phyloP scores from a whole-genome alignment of 169 alveolate species.

The Plasmodium coatneyi region DNA sequence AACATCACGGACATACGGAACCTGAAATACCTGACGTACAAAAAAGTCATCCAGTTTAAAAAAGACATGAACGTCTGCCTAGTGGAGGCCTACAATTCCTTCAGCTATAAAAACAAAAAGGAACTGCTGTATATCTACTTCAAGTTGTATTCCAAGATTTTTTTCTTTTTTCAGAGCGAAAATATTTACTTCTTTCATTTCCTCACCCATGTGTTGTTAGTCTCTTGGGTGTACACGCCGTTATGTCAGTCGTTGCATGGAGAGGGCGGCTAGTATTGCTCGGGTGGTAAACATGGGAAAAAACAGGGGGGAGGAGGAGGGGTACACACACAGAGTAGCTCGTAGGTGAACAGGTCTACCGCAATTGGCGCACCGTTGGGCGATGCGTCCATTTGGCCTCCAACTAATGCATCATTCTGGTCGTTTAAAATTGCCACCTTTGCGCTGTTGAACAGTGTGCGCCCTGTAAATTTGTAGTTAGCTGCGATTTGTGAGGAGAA shows the following conservation, averaged over 20 bases:
- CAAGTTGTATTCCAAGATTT: slow-evolving; percentile 59
- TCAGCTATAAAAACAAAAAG: slow-evolving; percentile 66
- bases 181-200: slow-evolving; percentile 62
- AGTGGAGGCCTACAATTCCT: slow-evolving; percentile 65
- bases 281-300: not conserved
- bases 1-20: slow-evolving; percentile 59
- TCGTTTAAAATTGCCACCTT: not conserved
- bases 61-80: slow-evolving; percentile 57
- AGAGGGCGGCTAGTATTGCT: not conserved
- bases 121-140: slow-evolving; percentile 56
- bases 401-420: not conserved
- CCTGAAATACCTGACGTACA: slow-evolving; percentile 34
- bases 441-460: not conserved
- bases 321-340: not conserved
- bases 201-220: slow-evolving; percentile 52
- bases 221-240: slow-evolving; percentile 74
- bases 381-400: not conserved
- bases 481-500: not conserved
- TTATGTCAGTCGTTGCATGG: not conserved
- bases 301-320: not conserved
- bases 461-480: not conserved
- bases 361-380: not conserved
- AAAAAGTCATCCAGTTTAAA: slow-evolving; percentile 57
- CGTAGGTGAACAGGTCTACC: not conserved
- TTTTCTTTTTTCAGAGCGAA: slow-evolving; percentile 62